Evolutionary conservation across 441 rosid species (phyloP), one percentile per base, ranked within the genome.

Genomic region (Aleurites moluccanus): DNA sequence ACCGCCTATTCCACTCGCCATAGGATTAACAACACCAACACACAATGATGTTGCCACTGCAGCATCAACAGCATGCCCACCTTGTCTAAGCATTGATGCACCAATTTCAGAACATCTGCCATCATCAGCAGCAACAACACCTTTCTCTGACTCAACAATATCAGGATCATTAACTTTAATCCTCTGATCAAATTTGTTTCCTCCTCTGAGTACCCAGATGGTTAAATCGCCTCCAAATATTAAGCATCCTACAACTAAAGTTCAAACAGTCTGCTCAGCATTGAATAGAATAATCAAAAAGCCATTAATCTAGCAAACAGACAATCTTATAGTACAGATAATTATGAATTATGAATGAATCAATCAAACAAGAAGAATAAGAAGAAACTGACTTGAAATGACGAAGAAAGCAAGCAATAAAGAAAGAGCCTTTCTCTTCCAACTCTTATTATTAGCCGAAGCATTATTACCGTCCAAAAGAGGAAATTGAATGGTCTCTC

Each of bases 81-180:
- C 96, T 77, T 78, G 84, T 75, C 92, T 83, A 33, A 94, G 96
- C 76, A 90, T 78, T 6, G 88, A 85, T 1, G 82, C 96, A 3
- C 98, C 99, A 7, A 92, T 89, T 80, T 88, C 79, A 11, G 94
- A 90, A 79, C 99, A 94, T 3, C 97, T 84, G 20, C 83, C 88
- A 69, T 94, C 98, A 72, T 92, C 99, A 6, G 98, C 98, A 1
- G 99, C 99, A 56, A 92, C 99, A 50, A 92, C 97, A 0, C 97
- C 99, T 25, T 86, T 77, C 67, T 90, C 86, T 0, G 99, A 92
- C 74, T 92, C 87, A 1, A 94, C 80, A 67, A 87, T 70, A 5
- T 81, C 90, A 42, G 85, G 78, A 69, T 78, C 61, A 38, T 69
- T 52, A 30, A 30, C 30, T 72, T 45, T 78, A 76, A 82, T 64